These are phyloP conservation scores for Aspergillus ochraceus DNA, from an alignment of 2,329 filamentous ascomycete genomes.

Conservation along the genomic window DNA sequence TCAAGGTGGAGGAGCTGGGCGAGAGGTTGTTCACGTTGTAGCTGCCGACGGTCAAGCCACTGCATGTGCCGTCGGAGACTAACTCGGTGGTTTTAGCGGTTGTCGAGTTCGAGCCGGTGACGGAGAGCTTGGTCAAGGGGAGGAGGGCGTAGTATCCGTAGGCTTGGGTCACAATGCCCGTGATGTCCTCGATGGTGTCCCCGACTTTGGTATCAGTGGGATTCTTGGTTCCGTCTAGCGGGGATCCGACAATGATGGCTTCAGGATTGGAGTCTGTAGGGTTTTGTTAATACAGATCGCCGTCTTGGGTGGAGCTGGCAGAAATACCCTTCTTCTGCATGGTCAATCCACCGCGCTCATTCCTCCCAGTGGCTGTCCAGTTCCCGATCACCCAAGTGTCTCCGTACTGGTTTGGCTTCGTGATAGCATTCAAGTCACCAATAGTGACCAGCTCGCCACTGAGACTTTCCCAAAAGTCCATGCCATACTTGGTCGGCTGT, in stretches of 20 bases:
- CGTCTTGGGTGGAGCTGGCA: not conserved
- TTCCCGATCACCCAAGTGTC: constrained; percentile 69
- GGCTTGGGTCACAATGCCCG: constrained; percentile 64
- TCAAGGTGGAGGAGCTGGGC: constrained; percentile 56
- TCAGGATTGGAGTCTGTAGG: constrained; percentile 66
- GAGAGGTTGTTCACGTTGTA: constrained; percentile 72
- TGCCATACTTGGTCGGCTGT: constrained; percentile 61
- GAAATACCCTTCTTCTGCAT: constrained; percentile 54
- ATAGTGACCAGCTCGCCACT: constrained; percentile 68
- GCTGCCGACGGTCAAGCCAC: constrained; percentile 61
- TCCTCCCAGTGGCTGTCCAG: constrained; percentile 64
- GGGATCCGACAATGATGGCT: constrained; percentile 63
- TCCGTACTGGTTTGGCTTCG: constrained; percentile 63
- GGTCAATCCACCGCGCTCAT: constrained; percentile 64
- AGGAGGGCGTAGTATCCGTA: constrained; percentile 71
- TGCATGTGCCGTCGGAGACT: constrained; percentile 52
- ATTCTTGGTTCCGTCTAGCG: constrained; percentile 66
- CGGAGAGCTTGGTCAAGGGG: constrained; percentile 58
- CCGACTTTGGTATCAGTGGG: constrained; percentile 62
- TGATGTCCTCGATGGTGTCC: constrained; percentile 65
- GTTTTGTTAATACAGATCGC: not conserved
- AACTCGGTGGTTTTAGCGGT: constrained; percentile 55
- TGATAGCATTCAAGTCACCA: constrained; percentile 56
- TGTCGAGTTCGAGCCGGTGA: constrained; percentile 48
- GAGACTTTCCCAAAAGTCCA: constrained; percentile 74